Evolutionary conservation across 371 early-diverging fungal genomes (phyloP), one percentile per base, ranked within the genome.

Genomic region (Mucor irregularis): DNA sequence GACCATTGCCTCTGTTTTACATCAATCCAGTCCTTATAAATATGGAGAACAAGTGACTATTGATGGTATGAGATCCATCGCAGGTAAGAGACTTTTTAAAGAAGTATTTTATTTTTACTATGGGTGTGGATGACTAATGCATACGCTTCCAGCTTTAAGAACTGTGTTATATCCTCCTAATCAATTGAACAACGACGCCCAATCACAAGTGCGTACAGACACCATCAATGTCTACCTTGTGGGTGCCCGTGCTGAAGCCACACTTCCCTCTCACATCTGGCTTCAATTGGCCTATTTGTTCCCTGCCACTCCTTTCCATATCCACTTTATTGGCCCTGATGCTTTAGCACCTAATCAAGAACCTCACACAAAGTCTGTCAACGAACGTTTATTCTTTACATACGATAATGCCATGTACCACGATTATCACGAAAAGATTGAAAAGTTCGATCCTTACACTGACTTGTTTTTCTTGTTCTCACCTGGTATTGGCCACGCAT

Each of bases 241-340:
- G 4, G 93, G 91, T 14, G 90, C 91, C 16, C 83, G 92, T 28
- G 89, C 90, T 33, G 93, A 92, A 66, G 84, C 88, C 10, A 84
- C 86, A 42, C 72, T 92, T 22, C 93, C 93, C 17, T 81, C 86
- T 37, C 84, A 89, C 53, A 78, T 90, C 53, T 92, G 87, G 76
- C 70, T 86, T 56, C 92, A 92, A 74, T 68, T 92, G 24, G 81
- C 85, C 11, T 88, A 90, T 46, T 66, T 91, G 48, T 88, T 92
- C 70, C 93, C 93, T 14, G 72, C 78, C 25, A 85, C 86, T 14
- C 82, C 89, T 11, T 85, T 92, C 79, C 88, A 88, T 60, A 66
- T 91, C n/a, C 85, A 89, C 57, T 90, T 92, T 67, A 72, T 92
- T 37, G 93, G 93, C 8, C 93, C 93, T 13, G 90, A 92, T 64